These are phyloP conservation scores for Annulohypoxylon truncatum DNA, from an alignment of 2,329 filamentous ascomycete genomes.

Conservation along the genomic window DNA sequence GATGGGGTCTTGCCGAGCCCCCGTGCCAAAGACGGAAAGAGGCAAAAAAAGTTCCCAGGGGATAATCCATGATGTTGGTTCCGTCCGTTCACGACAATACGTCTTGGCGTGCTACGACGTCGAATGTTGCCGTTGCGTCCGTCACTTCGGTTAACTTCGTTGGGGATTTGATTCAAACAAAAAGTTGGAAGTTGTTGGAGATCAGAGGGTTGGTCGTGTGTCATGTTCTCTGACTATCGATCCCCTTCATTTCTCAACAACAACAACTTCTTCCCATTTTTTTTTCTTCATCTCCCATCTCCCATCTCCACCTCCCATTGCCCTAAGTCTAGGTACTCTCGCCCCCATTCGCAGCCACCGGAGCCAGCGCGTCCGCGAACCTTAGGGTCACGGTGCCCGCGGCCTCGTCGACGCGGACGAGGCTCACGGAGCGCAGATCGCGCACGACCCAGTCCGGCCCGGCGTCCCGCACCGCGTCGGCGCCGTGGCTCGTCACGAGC, in stretches of 20 bases:
- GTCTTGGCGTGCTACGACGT: conserved; percentile 30
- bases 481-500: conserved; percentile 84
- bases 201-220: not conserved
- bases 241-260: conserved; percentile 20
- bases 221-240: conserved; percentile 24
- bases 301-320: not conserved
- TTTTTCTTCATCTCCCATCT: not conserved
- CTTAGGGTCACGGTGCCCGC: conserved; percentile 70
- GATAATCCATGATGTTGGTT: not conserved
- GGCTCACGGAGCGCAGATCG: conserved; percentile 79
- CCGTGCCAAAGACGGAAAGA: conserved; percentile 1
- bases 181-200: not conserved
- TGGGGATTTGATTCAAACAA: not conserved
- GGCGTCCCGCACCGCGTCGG: conserved; percentile 76
- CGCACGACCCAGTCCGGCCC: conserved; percentile 89
- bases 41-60: conserved; percentile 1
- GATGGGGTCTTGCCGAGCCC: conserved; percentile 15
- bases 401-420: conserved; percentile 64
- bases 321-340: not conserved
- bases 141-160: conserved; percentile 2
- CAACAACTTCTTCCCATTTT: too few species aligned
- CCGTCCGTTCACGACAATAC: not conserved
- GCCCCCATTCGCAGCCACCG: not conserved
- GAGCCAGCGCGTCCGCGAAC: conserved; percentile 69
- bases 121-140: conserved; percentile 6